Base-by-base conservation (phyloP, 2,329 filamentous ascomycete genomes). In the Graphilbum fragrans region DNA sequence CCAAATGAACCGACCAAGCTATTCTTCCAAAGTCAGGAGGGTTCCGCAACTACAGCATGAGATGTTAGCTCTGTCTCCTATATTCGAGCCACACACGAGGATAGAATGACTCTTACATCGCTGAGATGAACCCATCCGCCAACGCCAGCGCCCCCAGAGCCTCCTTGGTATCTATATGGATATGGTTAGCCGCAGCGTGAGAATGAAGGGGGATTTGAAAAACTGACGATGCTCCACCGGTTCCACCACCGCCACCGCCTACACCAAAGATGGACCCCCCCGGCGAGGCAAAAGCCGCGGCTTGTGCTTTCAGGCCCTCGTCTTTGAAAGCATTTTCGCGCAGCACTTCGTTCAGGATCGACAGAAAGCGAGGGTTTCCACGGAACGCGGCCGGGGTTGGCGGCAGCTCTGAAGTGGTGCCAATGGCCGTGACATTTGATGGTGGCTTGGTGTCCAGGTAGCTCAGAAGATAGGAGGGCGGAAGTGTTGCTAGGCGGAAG, bases 1-100 rank as follows among this genome's bases (percentile, higher is more conserved):
- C 19, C 18, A 42, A 32, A 27, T 11, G 31, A 16, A 43, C 50
- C 37, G 38, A 58, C 58, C 73, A 81, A 2, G 78, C 76, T 53
- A 82, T 82, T 40, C 79, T 60, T 16, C 78, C 78, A 63, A 69
- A 82, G 50, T 80, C 77, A 1, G 76, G 77, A 2, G 77, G 75
- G 39, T 79, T 80, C 41, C 79, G 62, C 41, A 63, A 52, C 53
- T 55, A 5, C 10, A 31, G 18, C 11, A 19, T 5, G 8, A 5
- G 17, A 10, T 35, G 17, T 35, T 35, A 36, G 19, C 19, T 23
- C 8, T 9, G 35, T 4, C 35, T 16, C 5, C 25, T 16, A 16
- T 10, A 31, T 14, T 14, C 11, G 25, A 27, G 25, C 12, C 8
- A 12, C 12, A 7, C 8, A 8, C 25, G 25, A 8, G 25, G 7